Evolutionary conservation across 2,329 filamentous ascomycete genomes (phyloP).

Genomic region (Alternaria sp.): DNA sequence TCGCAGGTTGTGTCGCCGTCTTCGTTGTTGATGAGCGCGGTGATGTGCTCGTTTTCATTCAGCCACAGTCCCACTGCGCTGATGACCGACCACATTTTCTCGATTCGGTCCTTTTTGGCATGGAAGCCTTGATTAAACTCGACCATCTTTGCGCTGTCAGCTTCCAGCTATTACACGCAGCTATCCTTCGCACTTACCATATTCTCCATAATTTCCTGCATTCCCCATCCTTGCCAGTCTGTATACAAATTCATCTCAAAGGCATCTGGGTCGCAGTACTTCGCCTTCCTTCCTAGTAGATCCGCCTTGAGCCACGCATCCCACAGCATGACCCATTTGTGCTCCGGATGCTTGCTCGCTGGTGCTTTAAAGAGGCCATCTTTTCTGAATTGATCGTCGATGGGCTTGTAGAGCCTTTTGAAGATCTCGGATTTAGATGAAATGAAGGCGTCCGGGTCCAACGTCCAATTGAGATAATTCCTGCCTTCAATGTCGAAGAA

Average conservation of each 20-base stretch:
- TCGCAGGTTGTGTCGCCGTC: conserved; percentile 12
- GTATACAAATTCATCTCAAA: conserved; percentile 24
- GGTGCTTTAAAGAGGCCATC: conserved; percentile 7
- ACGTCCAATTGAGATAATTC: conserved; percentile 8
- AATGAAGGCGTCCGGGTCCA: neutral
- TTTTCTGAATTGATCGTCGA: conserved; percentile 8
- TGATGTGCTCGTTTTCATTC: conserved; percentile 1
- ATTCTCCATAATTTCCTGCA: conserved; percentile 21
- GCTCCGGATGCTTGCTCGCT: conserved; percentile 9
- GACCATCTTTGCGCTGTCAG: conserved; percentile 11
- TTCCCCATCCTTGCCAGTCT: conserved; percentile 19
- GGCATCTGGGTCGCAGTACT: conserved; percentile 20
- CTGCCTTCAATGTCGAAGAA: conserved; percentile 18
- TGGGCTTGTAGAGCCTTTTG: conserved; percentile 4
- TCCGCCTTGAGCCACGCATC: conserved; percentile 15
- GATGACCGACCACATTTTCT: conserved; percentile 25
- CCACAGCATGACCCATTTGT: conserved; percentile 32
- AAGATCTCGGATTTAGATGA: conserved; percentile 4
- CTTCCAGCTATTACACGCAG: neutral
- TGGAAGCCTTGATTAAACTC: conserved; percentile 22
- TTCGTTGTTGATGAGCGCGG: conserved; percentile 10
- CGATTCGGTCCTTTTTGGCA: conserved; percentile 3
- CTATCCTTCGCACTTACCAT: conserved; percentile 5
- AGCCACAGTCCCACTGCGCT: conserved; percentile 23
- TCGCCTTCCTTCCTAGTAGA: neutral